Percentiles rank a stretch among this genome's conserved stretches.
Evolutionary conservation across 305 asterid genomes (phyloP).

Genomic region (Solanum chacoense): DNA sequence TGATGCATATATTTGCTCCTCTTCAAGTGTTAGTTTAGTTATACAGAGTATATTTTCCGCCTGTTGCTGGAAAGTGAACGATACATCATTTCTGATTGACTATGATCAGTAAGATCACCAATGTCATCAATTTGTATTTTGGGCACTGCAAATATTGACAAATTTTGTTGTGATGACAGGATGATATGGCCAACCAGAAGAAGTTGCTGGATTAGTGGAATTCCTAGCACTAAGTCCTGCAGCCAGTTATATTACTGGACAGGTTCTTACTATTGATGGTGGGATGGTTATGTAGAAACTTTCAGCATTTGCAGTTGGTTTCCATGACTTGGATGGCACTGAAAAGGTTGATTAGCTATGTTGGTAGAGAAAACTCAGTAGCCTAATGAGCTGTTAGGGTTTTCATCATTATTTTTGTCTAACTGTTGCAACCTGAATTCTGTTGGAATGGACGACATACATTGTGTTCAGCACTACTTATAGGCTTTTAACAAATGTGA

Average conservation of each 20-base stretch:
- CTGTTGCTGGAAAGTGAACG: neutral
- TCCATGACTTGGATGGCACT: neutral
- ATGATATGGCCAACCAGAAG: conserved; percentile 61
- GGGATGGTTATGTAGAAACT: conserved; percentile 1
- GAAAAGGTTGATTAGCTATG: neutral
- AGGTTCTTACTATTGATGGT: conserved; percentile 20
- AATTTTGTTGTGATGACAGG: conserved; percentile 24
- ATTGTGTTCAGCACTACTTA: neutral
- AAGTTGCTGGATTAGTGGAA: conserved; percentile 63
- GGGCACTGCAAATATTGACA: neutral
- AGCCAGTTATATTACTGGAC: conserved; percentile 58
- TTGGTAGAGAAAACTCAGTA: neutral
- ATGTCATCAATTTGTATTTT: neutral
- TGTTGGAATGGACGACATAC: neutral
- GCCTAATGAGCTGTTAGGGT: neutral
- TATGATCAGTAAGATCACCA: neutral
- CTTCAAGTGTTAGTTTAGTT: neutral
- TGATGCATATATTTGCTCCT: neutral
- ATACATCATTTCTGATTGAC: neutral
- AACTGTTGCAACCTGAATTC: no score
- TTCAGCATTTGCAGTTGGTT: neutral
- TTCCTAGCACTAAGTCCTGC: conserved; percentile 60
- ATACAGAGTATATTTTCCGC: neutral
- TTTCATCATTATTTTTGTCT: neutral
- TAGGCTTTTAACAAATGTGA: neutral